Base-by-base conservation (phyloP, 176 grass and related monocot species). In the Oryza glumipatula region DNA sequence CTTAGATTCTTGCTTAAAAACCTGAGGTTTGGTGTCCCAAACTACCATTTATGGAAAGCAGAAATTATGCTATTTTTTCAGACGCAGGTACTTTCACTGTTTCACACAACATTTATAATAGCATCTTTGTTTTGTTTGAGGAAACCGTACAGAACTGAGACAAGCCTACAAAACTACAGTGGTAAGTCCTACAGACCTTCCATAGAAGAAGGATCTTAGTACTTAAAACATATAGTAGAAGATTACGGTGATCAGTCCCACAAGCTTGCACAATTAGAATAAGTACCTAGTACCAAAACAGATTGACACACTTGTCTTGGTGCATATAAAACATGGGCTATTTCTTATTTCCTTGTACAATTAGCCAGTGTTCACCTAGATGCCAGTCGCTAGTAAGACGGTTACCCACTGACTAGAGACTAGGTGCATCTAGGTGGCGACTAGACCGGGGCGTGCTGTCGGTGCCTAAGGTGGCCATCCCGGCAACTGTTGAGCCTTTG, bases 261-360 rank as follows among this genome's bases (percentile, higher is more conserved):
- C 43, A 56, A 47, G 47, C 8, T 56, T 54, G 26, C 28, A 21
- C 26, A 12, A 9, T 66, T 52, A 10, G 49, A 52, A 52, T 3
- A 52, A 52, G 49, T 3, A 30, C 16, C 6, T 1, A 21, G 48
- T 69, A 30, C 38, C 46, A 70, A 58, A 71, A 54, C 49, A 35
- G 19, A 52, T 52, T 5, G 17, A 70, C 47, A 46, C 36, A 64
- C 56, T 51, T 16, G 33, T 11, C 30, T 32, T 11, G 71, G 44
- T 64, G 71, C 5, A 68, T 80, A 28, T 67, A 30, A 58, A 85
- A 12, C 9, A 54, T 76, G 48, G 54, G 43, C 36, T 21, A 84
- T 7, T 68, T 67, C 9, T 38, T 54, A 5, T 3, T 76, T 12
- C 36, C 72, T 73, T 16, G 5, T 77, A 63, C 36, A 67, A 44